Percentiles rank a stretch among this genome's conserved stretches.
These are phyloP conservation scores for Solanum chiquidenum DNA, from an alignment of 257 asterid genomes.

Conservation along the genomic window DNA sequence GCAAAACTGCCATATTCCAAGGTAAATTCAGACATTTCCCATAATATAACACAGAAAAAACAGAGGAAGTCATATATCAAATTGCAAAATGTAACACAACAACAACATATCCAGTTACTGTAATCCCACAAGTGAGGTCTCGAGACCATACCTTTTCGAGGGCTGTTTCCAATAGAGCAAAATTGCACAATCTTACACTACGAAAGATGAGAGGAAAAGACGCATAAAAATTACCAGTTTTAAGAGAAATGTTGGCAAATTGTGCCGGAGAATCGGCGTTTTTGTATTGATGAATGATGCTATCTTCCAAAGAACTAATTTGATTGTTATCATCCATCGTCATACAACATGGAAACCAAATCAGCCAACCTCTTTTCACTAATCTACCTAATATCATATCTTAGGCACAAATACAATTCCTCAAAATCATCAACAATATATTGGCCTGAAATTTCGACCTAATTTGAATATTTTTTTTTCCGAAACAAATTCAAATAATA, in stretches of 20 bases:
- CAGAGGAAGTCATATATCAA: background rate
- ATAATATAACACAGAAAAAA: background rate
- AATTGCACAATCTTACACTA: background rate
- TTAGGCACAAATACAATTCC: slow-evolving; percentile 21
- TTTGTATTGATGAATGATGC: slow-evolving; percentile 7
- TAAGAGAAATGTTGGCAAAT: slow-evolving; percentile 28
- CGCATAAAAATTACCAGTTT: background rate
- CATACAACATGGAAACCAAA: slow-evolving; percentile 72
- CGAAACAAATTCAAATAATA: background rate
- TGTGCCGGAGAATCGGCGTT: slow-evolving; percentile 3
- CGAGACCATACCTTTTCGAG: background rate
- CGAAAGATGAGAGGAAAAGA: background rate
- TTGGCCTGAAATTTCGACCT: background rate
- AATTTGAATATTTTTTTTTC: background rate
- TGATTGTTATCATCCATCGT: slow-evolving; percentile 26
- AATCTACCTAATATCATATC: slow-evolving; percentile 8
- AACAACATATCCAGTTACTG: background rate
- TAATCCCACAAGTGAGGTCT: background rate
- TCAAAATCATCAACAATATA: slow-evolving; percentile 7
- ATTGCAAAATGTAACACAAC: background rate
- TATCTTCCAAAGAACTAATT: slow-evolving; percentile 14
- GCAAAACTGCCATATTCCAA: background rate
- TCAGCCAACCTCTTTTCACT: slow-evolving; percentile 23
- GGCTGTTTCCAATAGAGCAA: background rate
- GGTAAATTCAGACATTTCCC: background rate